Percentiles rank a stretch among this genome's conserved stretches.
Evolutionary conservation across 2,329 filamentous ascomycete species (phyloP).

Genomic region (Fusarium sp.): DNA sequence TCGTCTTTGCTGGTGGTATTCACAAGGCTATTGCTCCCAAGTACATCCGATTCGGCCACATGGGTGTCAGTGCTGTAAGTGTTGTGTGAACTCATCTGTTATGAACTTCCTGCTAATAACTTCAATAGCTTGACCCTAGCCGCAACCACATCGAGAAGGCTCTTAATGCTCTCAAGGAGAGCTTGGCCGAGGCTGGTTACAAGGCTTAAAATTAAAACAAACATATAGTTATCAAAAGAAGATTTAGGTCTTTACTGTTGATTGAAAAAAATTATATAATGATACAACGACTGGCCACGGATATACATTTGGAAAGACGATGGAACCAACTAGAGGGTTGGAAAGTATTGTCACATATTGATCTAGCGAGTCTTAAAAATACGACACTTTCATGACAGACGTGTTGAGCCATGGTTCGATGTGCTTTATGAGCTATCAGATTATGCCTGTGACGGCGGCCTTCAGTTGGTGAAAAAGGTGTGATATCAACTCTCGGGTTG

Average conservation of each 20-base stretch:
- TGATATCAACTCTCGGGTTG: neutral
- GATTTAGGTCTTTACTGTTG: neutral
- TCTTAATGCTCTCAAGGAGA: constrained; percentile 79
- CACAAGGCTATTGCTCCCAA: constrained; percentile 95
- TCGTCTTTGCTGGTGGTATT: constrained; percentile 94
- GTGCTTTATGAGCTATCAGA: constrained; percentile 9
- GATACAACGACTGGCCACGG: constrained; percentile 31
- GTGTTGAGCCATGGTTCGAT: constrained; percentile 13
- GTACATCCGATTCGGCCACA: constrained; percentile 97
- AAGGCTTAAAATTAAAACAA: constrained; percentile 50
- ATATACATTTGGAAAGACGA: constrained; percentile 26
- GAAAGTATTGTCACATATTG: constrained; percentile 20
- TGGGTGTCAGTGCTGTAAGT: constrained; percentile 90
- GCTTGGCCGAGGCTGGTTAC: constrained; percentile 79
- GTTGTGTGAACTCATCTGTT: neutral
- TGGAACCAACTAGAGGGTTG: constrained; percentile 23
- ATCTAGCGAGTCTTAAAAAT: constrained; percentile 35
- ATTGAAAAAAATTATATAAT: constrained; percentile 22
- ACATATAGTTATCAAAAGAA: neutral
- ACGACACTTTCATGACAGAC: constrained; percentile 13
- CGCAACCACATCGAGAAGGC: constrained; percentile 88
- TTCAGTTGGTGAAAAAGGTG: neutral
- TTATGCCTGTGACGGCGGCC: neutral
- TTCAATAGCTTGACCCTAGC: constrained; percentile 74
- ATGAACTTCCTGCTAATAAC: constrained; percentile 37